Evolutionary conservation across 768 basidiomycete species (phyloP).

Genomic region (Cyclocybe cylindracea): DNA sequence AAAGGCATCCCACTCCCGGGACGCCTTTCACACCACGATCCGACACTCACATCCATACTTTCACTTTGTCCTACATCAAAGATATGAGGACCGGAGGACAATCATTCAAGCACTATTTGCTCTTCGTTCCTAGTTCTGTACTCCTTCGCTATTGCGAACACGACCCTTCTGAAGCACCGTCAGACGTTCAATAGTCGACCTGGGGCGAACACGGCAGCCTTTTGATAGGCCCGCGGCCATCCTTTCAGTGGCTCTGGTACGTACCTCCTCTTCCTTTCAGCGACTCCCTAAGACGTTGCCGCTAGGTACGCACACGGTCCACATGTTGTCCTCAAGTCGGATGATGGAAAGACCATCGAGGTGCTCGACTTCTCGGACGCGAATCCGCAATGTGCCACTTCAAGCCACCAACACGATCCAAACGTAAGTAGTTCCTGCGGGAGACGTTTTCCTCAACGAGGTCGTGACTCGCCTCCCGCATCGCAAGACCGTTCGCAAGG

Average conservation of each 20-base stretch:
- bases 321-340: slow-evolving; percentile 9
- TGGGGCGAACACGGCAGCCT: slow-evolving; percentile 19
- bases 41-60: background rate
- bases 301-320: slow-evolving; percentile 19
- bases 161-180: background rate
- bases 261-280: background rate
- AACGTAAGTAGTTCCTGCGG: background rate
- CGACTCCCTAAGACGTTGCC: background rate
- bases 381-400: background rate
- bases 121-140: slow-evolving; percentile 13
- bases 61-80: background rate
- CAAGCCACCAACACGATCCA: background rate
- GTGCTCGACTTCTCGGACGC: slow-evolving; percentile 11
- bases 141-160: slow-evolving; percentile 7
- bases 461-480: slow-evolving; percentile 10
- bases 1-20: background rate
- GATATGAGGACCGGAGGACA: background rate
- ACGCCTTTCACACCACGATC: background rate
- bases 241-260: slow-evolving; percentile 11
- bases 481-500: background rate
- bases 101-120: background rate
- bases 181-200: slow-evolving; percentile 6
- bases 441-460: slow-evolving; percentile 1
- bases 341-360: background rate
- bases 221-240: slow-evolving; percentile 2